phyloP scores from a whole-genome alignment of 2,329 filamentous ascomycete species.

The Metarhizium robertsii region DNA sequence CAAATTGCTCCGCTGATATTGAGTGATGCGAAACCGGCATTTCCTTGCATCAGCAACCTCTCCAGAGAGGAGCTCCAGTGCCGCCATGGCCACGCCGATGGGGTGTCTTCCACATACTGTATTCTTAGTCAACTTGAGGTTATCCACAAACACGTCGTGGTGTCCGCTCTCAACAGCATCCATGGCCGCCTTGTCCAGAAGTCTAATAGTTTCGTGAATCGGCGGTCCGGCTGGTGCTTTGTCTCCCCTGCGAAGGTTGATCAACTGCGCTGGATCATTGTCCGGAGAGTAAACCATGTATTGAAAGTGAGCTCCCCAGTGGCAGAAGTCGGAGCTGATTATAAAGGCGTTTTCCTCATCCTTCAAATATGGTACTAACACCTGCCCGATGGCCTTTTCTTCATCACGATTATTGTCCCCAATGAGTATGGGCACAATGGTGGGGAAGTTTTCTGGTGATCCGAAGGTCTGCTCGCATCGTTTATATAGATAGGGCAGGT shows the following conservation, averaged over 20 bases:
- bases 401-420: slow-evolving; percentile 57
- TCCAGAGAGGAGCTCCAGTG: slow-evolving; percentile 55
- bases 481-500: slow-evolving; percentile 87
- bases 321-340: slow-evolving; percentile 91
- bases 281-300: slow-evolving; percentile 66
- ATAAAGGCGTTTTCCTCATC: slow-evolving; percentile 75
- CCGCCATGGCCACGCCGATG: slow-evolving; percentile 87
- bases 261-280: slow-evolving; percentile 29
- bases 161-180: slow-evolving; percentile 70
- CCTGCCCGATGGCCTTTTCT: slow-evolving; percentile 58
- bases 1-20: slow-evolving; percentile 80
- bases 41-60: slow-evolving; percentile 29
- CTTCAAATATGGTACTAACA: slow-evolving; percentile 70
- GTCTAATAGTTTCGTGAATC: slow-evolving; percentile 79
- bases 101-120: slow-evolving; percentile 93
- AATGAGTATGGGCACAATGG: slow-evolving; percentile 76
- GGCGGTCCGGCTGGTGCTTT: slow-evolving; percentile 28
- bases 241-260: slow-evolving; percentile 23
- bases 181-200: slow-evolving; percentile 75
- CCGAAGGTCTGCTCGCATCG: slow-evolving; percentile 47
- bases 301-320: slow-evolving; percentile 76
- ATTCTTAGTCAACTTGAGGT: slow-evolving; percentile 66
- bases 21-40: slow-evolving; percentile 64
- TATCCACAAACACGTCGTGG: slow-evolving; percentile 60
- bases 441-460: slow-evolving; percentile 50